A percentile compares a stretch with the other conserved stretches of the same genome.
Evolutionary conservation across 768 basidiomycete species (phyloP).

Genomic region (Crassisporium funariophilum): DNA sequence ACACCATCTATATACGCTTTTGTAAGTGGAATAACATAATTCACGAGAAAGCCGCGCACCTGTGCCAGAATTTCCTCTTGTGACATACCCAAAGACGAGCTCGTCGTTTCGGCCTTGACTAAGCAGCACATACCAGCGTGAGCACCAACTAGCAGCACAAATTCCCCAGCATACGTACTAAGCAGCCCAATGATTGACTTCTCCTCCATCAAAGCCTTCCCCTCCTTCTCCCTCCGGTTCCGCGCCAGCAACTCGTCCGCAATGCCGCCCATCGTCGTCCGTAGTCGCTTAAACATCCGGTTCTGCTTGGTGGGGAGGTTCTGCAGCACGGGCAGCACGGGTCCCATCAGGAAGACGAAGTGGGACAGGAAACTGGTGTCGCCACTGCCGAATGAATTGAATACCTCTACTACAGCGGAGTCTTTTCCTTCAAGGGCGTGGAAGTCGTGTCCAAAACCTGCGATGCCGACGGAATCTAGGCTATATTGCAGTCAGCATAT

Average conservation of each 20-base stretch:
- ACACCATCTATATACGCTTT: conserved; percentile 19
- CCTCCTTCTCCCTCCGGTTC: conserved; percentile 34
- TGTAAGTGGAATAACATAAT: not conserved
- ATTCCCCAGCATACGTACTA: conserved; percentile 28
- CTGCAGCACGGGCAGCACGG: conserved; percentile 36
- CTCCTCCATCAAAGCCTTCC: conserved; percentile 28
- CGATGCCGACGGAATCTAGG: conserved; percentile 59
- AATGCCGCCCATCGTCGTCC: conserved; percentile 37
- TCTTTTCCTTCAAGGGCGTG: conserved; percentile 50
- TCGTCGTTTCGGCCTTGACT: conserved; percentile 38
- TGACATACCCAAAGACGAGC: conserved; percentile 34
- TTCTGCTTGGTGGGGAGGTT: conserved; percentile 39
- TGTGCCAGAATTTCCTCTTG: conserved; percentile 40
- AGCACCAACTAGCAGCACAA: not conserved
- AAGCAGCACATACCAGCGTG: not conserved
- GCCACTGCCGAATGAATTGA: conserved; percentile 36
- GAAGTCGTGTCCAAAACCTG: conserved; percentile 62
- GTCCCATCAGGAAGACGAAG: conserved; percentile 37
- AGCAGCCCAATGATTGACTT: conserved; percentile 44
- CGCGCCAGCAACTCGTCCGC: conserved; percentile 41
- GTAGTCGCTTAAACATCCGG: conserved; percentile 30
- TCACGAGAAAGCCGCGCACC: conserved; percentile 18
- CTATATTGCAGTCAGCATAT: conserved; percentile 28
- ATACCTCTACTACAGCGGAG: conserved; percentile 41
- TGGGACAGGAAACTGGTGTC: conserved; percentile 30